phyloP scores from a whole-genome alignment of 208 protist species.

The Crithidia sp. region DNA sequence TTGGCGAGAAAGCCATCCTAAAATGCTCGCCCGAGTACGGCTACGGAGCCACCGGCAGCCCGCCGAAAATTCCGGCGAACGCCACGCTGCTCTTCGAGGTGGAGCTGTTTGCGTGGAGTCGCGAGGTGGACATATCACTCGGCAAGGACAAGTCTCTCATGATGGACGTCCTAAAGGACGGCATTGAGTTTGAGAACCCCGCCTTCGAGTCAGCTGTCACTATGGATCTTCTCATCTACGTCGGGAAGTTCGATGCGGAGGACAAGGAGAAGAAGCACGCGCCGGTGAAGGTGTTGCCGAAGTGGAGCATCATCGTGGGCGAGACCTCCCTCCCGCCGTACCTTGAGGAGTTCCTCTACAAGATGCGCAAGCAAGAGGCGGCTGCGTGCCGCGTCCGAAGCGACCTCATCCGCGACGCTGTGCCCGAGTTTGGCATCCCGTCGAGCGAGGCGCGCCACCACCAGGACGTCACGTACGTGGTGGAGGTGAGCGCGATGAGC shows the following conservation, averaged over 20 bases:
- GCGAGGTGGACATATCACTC: slow-evolving; percentile 75
- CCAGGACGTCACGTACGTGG: slow-evolving; percentile 65
- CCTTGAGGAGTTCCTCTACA: slow-evolving; percentile 75
- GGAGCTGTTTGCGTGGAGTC: slow-evolving; percentile 86
- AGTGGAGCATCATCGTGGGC: slow-evolving; percentile 67
- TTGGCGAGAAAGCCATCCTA: slow-evolving; percentile 87
- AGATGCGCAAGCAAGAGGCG: slow-evolving; percentile 75
- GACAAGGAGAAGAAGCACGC: slow-evolving; percentile 39
- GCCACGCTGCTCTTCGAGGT: slow-evolving; percentile 93
- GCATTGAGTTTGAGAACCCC: slow-evolving; percentile 81
- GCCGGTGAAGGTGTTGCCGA: slow-evolving; percentile 50
- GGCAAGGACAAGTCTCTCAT: slow-evolving; percentile 81
- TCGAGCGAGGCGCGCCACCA: slow-evolving; percentile 26
- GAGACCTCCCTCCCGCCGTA: slow-evolving; percentile 65
- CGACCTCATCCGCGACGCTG: slow-evolving; percentile 45
- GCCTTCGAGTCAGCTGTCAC: slow-evolving; percentile 74
- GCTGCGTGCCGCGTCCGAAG: slow-evolving; percentile 66
- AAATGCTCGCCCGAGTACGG: slow-evolving; percentile 78
- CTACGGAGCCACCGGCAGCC: slow-evolving; percentile 81
- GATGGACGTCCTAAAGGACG: slow-evolving; percentile 74
- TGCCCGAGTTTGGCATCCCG: slow-evolving; percentile 68
- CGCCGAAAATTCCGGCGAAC: slow-evolving; percentile 86
- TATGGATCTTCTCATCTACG: slow-evolving; percentile 70
- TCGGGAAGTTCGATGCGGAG: slow-evolving; percentile 46
- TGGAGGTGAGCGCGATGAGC: slow-evolving; percentile 65